phyloP scores from a whole-genome alignment of 208 protist species.

The Trypanosoma theileri region DNA sequence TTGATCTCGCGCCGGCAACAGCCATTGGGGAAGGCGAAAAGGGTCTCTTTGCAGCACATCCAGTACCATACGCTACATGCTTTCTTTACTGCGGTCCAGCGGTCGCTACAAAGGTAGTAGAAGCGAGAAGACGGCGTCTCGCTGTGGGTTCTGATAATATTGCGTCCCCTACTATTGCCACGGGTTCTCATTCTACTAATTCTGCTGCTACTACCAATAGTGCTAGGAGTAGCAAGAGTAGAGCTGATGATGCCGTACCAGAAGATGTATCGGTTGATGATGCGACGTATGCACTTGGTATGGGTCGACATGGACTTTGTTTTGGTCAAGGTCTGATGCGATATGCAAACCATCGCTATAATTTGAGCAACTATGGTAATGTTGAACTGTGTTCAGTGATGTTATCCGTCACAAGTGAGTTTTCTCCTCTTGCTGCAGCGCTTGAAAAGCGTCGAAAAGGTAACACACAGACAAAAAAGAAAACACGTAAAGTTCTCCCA shows the following conservation, averaged over 20 bases:
- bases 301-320: slow-evolving; percentile 67
- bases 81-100: slow-evolving; percentile 75
- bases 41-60: slow-evolving; percentile 55
- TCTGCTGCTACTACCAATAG: slow-evolving; percentile 12
- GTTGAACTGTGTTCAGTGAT: slow-evolving; percentile 84
- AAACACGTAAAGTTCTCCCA: background rate
- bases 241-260: slow-evolving; percentile 10
- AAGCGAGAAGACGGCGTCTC: slow-evolving; percentile 24
- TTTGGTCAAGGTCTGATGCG: slow-evolving; percentile 79
- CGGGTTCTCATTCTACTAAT: background rate
- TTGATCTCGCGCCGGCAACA: slow-evolving; percentile 50
- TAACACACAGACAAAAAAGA: background rate
- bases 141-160: background rate
- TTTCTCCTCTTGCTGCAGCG: slow-evolving; percentile 27
- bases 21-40: slow-evolving; percentile 63
- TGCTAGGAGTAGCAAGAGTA: background rate
- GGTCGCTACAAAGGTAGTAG: slow-evolving; percentile 56
- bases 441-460: slow-evolving; percentile 14
- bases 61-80: slow-evolving; percentile 77
- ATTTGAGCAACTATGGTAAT: slow-evolving; percentile 79
- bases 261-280: slow-evolving; percentile 63
- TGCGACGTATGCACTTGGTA: slow-evolving; percentile 82
- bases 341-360: slow-evolving; percentile 91
- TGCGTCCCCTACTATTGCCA: too few relatives aligned
- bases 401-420: slow-evolving; percentile 69